Evolutionary conservation across 164 flowering plant species (phyloP).

Genomic region (Akebia trifoliata): DNA sequence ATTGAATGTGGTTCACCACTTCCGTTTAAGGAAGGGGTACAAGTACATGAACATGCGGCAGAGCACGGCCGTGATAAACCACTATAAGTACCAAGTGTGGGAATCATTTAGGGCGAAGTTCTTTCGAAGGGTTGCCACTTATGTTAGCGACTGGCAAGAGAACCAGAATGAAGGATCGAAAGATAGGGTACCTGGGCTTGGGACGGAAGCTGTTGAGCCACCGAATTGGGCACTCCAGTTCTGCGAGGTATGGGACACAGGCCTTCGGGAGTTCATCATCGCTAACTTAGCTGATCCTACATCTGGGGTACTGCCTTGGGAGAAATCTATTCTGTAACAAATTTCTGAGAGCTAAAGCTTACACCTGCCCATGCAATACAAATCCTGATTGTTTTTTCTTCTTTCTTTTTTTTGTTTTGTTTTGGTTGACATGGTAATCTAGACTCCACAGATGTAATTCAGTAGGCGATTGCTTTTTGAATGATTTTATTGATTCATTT

Average conservation of each 20-base stretch:
- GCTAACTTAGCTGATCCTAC: conserved; percentile 51
- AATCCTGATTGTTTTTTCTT: conserved; percentile 15
- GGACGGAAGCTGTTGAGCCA: conserved; percentile 86
- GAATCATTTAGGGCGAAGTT: conserved; percentile 76
- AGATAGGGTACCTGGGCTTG: conserved; percentile 91
- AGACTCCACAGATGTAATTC: neutral
- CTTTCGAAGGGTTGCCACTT: conserved; percentile 77
- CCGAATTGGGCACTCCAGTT: conserved; percentile 68
- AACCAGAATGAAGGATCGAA: conserved; percentile 78
- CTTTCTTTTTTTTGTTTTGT: neutral
- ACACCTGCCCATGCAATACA: conserved; percentile 26
- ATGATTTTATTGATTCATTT: neutral
- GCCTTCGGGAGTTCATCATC: conserved; percentile 64
- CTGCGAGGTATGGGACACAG: conserved; percentile 91
- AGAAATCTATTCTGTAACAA: conserved; percentile 22
- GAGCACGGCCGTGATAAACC: conserved; percentile 57
- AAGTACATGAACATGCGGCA: conserved; percentile 43
- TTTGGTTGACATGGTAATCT: neutral
- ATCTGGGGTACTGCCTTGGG: conserved; percentile 71
- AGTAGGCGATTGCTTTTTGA: too few species aligned
- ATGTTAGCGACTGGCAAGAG: conserved; percentile 87
- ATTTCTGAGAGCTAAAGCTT: conserved; percentile 8
- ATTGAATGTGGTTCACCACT: conserved; percentile 86
- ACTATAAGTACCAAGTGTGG: conserved; percentile 94
- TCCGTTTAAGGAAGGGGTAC: conserved; percentile 49